These are phyloP conservation scores for Antitrichia curtipendula DNA, from an alignment of 225 moss, liverwort and hornwort species.

Conservation along the genomic window DNA sequence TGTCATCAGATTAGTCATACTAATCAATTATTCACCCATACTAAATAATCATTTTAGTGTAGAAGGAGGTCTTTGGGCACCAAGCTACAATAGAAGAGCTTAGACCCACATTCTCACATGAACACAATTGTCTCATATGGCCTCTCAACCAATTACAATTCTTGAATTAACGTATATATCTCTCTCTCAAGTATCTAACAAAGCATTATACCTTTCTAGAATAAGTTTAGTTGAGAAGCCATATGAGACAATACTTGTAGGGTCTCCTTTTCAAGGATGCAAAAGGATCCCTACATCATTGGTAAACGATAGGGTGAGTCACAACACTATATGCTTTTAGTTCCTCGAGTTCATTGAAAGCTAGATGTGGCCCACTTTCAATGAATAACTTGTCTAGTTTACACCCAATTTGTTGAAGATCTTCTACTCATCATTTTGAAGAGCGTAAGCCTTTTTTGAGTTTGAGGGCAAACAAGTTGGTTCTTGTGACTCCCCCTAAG, in stretches of 20 bases:
- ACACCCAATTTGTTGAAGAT: not conserved
- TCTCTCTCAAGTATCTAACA: too few relatives aligned
- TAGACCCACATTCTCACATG: not conserved
- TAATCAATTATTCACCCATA: not conserved
- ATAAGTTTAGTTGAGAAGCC: not conserved
- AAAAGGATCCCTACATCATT: too few relatives aligned
- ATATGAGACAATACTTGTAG: too few relatives aligned
- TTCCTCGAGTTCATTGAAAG: rapidly evolving
- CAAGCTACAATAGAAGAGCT: not conserved
- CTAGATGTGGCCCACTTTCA: rapidly evolving
- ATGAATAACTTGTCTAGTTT: rapidly evolving
- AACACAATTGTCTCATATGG: too few relatives aligned
- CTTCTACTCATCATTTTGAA: not conserved
- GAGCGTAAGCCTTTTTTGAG: rapidly evolving
- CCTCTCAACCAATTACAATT: too few relatives aligned
- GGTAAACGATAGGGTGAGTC: not conserved
- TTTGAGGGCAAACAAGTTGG: not conserved
- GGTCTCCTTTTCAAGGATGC: not conserved
- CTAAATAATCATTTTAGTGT: not conserved
- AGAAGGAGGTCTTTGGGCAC: not conserved
- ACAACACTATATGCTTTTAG: not conserved
- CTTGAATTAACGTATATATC: too few relatives aligned
- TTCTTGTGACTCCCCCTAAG: too few relatives aligned
- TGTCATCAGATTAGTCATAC: not conserved
- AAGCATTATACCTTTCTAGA: too few relatives aligned